Evolutionary conservation across 2,329 filamentous ascomycete species (phyloP).

Genomic region (Arthrobotrys pseudoclavata): DNA sequence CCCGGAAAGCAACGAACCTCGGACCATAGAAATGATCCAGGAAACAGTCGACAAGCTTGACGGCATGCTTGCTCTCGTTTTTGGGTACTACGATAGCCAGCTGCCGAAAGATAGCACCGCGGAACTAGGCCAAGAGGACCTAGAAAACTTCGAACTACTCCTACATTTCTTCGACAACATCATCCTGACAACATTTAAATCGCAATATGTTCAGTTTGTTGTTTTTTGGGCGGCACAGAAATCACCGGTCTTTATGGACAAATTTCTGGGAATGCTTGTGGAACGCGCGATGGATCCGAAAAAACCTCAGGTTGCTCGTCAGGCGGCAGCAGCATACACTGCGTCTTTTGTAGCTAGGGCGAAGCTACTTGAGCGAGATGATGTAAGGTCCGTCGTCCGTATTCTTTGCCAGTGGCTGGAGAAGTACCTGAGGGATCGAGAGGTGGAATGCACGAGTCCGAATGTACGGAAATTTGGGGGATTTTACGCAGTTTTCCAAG

Average conservation of each 20-base stretch:
- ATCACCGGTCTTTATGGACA: slow-evolving; percentile 81
- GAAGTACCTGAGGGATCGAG: slow-evolving; percentile 78
- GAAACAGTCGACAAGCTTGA: slow-evolving; percentile 93
- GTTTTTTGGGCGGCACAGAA: slow-evolving; percentile 94
- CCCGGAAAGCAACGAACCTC: slow-evolving; percentile 67
- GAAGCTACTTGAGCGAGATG: slow-evolving; percentile 79
- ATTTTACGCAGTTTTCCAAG: slow-evolving; percentile 91
- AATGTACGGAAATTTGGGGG: slow-evolving; percentile 85
- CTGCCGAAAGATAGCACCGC: slow-evolving; percentile 69
- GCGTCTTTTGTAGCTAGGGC: slow-evolving; percentile 94
- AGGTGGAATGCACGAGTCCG: slow-evolving; percentile 82
- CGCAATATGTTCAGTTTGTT: slow-evolving; percentile 93
- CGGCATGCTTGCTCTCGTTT: slow-evolving; percentile 86
- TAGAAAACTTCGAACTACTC: slow-evolving; percentile 81
- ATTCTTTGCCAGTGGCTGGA: slow-evolving; percentile 84
- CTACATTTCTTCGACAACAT: slow-evolving; percentile 87
- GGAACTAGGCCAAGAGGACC: slow-evolving; percentile 77
- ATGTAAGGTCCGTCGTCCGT: slow-evolving; percentile 85
- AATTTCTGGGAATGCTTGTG: slow-evolving; percentile 83
- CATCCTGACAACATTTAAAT: slow-evolving; percentile 90
- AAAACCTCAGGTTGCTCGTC: slow-evolving; percentile 79
- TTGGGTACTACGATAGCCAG: slow-evolving; percentile 81
- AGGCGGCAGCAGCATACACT: slow-evolving; percentile 90
- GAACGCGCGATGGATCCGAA: slow-evolving; percentile 78
- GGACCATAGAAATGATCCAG: slow-evolving; percentile 78